These are phyloP conservation scores for Trichoderma simmonsii DNA, from an alignment of 2,329 filamentous ascomycete species.

Conservation along the genomic window DNA sequence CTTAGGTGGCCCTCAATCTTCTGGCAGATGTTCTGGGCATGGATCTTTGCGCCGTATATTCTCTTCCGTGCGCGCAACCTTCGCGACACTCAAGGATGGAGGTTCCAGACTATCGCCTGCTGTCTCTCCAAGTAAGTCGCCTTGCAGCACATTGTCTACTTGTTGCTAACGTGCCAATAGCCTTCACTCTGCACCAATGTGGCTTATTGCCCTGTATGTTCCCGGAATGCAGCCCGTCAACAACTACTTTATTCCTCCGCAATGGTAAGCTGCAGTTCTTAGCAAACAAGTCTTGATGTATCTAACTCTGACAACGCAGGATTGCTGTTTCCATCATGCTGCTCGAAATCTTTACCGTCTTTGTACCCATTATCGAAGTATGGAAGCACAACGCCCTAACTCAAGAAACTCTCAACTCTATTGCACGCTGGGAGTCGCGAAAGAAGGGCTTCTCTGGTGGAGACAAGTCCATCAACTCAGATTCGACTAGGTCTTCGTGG, in stretches of 20 bases:
- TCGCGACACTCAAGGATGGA: slow-evolving; percentile 64
- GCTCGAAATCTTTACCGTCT: slow-evolving; percentile 62
- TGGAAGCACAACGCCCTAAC: slow-evolving; percentile 42
- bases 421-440: slow-evolving; percentile 47
- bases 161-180: slow-evolving; percentile 32
- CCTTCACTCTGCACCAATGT: slow-evolving; percentile 64
- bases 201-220: slow-evolving; percentile 58
- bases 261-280: slow-evolving; percentile 49
- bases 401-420: slow-evolving; percentile 48
- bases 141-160: neutral
- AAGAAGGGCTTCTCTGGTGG: slow-evolving; percentile 33
- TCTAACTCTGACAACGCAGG: slow-evolving; percentile 28
- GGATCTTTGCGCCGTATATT: slow-evolving; percentile 58
- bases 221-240: slow-evolving; percentile 52
- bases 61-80: slow-evolving; percentile 61
- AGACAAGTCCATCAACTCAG: slow-evolving; percentile 34
- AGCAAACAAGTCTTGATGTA: neutral
- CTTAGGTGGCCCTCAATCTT: slow-evolving; percentile 53
- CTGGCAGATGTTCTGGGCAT: slow-evolving; percentile 64
- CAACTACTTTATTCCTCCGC: slow-evolving; percentile 54
- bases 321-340: slow-evolving; percentile 59
- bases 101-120: slow-evolving; percentile 57
- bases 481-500: slow-evolving; percentile 37
- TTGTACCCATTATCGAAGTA: slow-evolving; percentile 60
- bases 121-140: slow-evolving; percentile 43